Percentiles rank a stretch among this genome's conserved stretches.
phyloP scores from a whole-genome alignment of 2,329 filamentous ascomycete genomes.

The Pyrenochaeta sp. region DNA sequence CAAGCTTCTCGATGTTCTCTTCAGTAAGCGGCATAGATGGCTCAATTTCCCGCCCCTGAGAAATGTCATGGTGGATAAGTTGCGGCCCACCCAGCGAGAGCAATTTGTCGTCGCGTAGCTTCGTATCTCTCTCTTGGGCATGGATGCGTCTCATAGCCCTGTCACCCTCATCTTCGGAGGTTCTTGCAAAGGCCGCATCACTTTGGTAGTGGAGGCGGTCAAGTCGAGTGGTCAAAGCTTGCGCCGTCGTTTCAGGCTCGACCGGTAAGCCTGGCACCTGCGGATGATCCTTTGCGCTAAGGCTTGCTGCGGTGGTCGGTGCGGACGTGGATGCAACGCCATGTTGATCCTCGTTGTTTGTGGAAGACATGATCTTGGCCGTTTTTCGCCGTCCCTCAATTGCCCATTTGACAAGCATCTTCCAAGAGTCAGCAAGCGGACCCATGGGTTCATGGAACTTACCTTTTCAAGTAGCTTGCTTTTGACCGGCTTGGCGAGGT shows the following conservation, averaged over 20 bases:
- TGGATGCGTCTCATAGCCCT: conserved; percentile 56
- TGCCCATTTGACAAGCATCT: conserved; percentile 74
- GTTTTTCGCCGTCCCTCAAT: conserved; percentile 53
- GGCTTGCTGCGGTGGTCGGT: conserved; percentile 21
- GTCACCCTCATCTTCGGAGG: conserved; percentile 57
- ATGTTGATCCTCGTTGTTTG: conserved; percentile 40
- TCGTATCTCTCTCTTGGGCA: conserved; percentile 64
- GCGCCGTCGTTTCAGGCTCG: conserved; percentile 48
- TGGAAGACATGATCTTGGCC: conserved; percentile 32
- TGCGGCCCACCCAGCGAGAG: conserved; percentile 57
- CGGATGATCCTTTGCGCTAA: conserved; percentile 39
- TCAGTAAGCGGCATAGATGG: conserved; percentile 45
- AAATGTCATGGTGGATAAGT: conserved; percentile 28
- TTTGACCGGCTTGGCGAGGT: conserved; percentile 66
- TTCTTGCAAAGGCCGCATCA: conserved; percentile 49
- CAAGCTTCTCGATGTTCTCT: conserved; percentile 48
- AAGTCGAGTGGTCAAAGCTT: conserved; percentile 44
- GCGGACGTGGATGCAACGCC: conserved; percentile 19
- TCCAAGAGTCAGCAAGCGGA: conserved; percentile 22
- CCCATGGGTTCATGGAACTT: conserved; percentile 18
- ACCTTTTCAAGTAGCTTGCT: conserved; percentile 70
- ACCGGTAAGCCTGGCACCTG: conserved; percentile 34
- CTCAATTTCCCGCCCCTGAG: conserved; percentile 25
- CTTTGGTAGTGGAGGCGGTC: conserved; percentile 49
- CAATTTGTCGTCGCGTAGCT: conserved; percentile 64